Evolutionary conservation across 2,329 filamentous ascomycete genomes (phyloP).

Genomic region (Penicillium crustosum): DNA sequence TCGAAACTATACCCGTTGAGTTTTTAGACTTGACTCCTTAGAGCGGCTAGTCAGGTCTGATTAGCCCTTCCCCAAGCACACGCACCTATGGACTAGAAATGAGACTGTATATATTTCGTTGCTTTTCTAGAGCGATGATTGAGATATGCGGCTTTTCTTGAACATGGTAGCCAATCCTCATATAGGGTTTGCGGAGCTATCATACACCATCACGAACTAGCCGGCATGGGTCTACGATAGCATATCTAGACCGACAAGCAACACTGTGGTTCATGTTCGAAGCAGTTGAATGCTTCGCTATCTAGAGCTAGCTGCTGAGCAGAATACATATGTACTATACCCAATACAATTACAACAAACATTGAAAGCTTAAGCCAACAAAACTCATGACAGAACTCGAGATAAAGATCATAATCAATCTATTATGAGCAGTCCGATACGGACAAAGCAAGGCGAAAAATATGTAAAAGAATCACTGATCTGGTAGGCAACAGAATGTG

Average conservation of each 20-base stretch:
- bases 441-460: conserved; percentile 3
- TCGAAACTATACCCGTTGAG: not conserved
- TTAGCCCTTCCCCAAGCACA: not conserved
- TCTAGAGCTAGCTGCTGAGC: not conserved
- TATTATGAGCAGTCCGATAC: conserved; percentile 7
- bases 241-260: not conserved
- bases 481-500: conserved; percentile 8
- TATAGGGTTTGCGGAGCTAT: not conserved
- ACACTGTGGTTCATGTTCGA: not conserved
- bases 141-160: not conserved
- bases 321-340: not conserved
- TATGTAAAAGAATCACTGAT: conserved; percentile 7
- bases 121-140: not conserved
- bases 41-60: not conserved
- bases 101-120: not conserved
- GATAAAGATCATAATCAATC: conserved; percentile 7
- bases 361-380: not conserved
- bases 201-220: not conserved
- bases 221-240: not conserved
- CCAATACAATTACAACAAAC: not conserved
- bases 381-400: not conserved
- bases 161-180: not conserved
- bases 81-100: not conserved
- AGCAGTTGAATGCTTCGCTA: not conserved
- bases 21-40: not conserved